These are phyloP conservation scores for Aspergillus nidulans DNA, from an alignment of 495 filamentous ascomycete species.

Conservation along the genomic window DNA sequence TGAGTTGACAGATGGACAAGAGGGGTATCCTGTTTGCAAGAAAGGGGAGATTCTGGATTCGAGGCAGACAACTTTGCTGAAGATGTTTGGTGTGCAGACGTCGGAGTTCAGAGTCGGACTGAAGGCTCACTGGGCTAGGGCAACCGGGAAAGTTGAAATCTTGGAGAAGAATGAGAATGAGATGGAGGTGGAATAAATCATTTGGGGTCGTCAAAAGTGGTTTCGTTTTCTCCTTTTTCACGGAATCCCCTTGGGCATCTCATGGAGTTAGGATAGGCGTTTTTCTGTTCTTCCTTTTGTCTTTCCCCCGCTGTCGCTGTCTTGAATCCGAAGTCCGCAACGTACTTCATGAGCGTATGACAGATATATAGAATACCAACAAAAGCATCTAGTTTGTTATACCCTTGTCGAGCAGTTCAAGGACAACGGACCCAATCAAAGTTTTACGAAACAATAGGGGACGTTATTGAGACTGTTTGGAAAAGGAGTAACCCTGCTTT, in stretches of 20 bases:
- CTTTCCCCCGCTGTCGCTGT: background rate
- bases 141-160: conserved; percentile 38
- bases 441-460: conserved; percentile 8
- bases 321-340: background rate
- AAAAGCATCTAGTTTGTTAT: conserved; percentile 5
- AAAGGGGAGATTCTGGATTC: conserved; percentile 80
- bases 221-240: conserved; percentile 27
- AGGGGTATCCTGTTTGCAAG: conserved; percentile 67
- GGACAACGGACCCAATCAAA: background rate
- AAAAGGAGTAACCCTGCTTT: conserved; percentile 18
- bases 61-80: conserved; percentile 85
- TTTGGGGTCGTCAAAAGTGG: conserved; percentile 11
- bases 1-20: conserved; percentile 65
- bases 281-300: conserved; percentile 24
- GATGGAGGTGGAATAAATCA: conserved; percentile 38
- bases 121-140: conserved; percentile 55
- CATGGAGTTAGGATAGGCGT: conserved; percentile 40
- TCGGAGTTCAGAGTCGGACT: conserved; percentile 82
- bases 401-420: background rate
- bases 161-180: conserved; percentile 32
- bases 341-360: conserved; percentile 35
- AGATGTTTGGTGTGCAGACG: conserved; percentile 85
- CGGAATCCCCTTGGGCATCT: conserved; percentile 22
- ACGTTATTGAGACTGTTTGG: conserved; percentile 1
- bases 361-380: conserved; percentile 23